Conservation (phyloP, 73 alveolate species). For the Blepharisma stoltei region DNA sequence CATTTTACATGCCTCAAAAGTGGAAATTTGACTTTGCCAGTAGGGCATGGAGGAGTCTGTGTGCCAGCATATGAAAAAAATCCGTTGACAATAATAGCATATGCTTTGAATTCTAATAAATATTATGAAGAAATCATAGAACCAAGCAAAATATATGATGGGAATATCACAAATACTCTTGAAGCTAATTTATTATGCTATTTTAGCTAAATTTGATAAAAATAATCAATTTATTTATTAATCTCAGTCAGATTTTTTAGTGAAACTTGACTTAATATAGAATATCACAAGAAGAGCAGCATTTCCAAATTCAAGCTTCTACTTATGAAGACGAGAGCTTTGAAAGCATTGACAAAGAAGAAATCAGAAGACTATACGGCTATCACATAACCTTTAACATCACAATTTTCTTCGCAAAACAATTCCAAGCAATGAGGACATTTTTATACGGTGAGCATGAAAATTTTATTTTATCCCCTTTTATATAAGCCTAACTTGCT, state of each 20-base stretch:
- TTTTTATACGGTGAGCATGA: not conserved
- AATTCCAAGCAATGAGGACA: not conserved
- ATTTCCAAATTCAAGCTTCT: conserved; percentile 14
- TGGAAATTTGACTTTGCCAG: conserved; percentile 4
- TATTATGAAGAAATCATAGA: conserved; percentile 14
- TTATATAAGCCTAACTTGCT: no score
- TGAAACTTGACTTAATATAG: no score
- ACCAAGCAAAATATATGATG: not conserved
- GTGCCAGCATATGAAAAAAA: not conserved
- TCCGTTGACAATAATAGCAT: not conserved
- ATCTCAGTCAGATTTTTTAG: no score
- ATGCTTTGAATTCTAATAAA: not conserved
- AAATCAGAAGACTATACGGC: not conserved
- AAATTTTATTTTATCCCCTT: not conserved
- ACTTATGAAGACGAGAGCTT: conserved; percentile 4
- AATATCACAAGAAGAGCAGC: not conserved
- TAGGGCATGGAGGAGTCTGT: not conserved
- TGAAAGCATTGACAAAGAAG: not conserved
- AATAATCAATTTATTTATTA: no score
- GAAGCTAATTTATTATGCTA: not conserved
- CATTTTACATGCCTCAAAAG: not conserved
- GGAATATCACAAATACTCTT: not conserved
- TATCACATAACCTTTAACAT: not conserved
- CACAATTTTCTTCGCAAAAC: not conserved
- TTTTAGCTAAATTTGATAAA: no score